Evolutionary conservation across 163 green algal genomes (phyloP), one percentile per base, ranked within the genome.

Genomic region (Volvox carteri): DNA sequence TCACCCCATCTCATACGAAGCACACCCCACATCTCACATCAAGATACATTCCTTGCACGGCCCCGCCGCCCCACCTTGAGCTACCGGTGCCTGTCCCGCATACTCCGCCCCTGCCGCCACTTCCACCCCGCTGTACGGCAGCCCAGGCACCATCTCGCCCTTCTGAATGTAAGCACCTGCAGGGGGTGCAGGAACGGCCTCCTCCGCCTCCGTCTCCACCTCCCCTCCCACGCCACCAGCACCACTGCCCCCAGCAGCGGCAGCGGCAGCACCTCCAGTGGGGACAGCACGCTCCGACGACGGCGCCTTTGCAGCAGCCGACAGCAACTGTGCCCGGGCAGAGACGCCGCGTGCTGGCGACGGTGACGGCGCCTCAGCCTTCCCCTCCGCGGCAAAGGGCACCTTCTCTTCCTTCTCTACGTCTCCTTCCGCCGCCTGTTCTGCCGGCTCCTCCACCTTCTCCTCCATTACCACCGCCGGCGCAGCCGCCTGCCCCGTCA

Each of bases 81-180:
- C 77, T 52, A 85, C 77, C 16, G 52, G 77, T 52, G 77, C 77
- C 52, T 56, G 21, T 0, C 77, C 77, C 33, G 77, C 77, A 37
- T 73, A 85, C 77, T 85, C 73, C 14, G 77, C 77, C 19, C 77
- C 77, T 21, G 77, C 77, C 33, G 77, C 77, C 77, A 73, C 52
- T 37, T 85, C 77, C 52, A 85, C 52, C 30, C 77, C 77, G 21
- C 35, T 56, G 52, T 56, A 4, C 5, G 77, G 35, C 50, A 85
- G 11, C 16, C 48, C 77, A 21, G 44, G 25, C 8, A 16, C 54
- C 54, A 25, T 35, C 18, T 3, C 54, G 35, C 77, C 77, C 77
- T 85, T 85, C 35, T 85, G 77, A 0, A 85, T 85, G 19, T 21
- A 11, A 19, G 50, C 39, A 42, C 70, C 30, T 23, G 30, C 39